Percentiles rank a stretch among this genome's conserved stretches.
Evolutionary conservation across 495 filamentous ascomycete species (phyloP).

Genomic region (Hypomontagnella submonticulosa): DNA sequence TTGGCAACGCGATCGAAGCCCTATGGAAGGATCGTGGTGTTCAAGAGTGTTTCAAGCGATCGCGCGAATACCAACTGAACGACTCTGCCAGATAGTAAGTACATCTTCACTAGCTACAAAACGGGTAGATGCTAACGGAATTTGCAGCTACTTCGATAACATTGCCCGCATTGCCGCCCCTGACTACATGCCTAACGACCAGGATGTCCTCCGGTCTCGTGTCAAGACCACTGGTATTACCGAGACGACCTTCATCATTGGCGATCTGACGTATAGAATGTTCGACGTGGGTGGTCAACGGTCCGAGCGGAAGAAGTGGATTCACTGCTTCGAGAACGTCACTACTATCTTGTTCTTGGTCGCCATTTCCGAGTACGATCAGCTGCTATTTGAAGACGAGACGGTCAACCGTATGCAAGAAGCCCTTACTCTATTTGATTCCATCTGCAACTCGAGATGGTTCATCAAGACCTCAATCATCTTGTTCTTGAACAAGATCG

Average conservation of each 20-base stretch:
- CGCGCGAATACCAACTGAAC: conserved; percentile 96
- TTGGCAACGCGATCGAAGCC: conserved; percentile 90
- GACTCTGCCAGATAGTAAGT: conserved; percentile 98
- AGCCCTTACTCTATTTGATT: conserved; percentile 96
- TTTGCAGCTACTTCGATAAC: conserved; percentile 90
- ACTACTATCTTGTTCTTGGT: conserved; percentile 98
- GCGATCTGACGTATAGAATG: conserved; percentile 98
- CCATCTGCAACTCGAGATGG: conserved; percentile 99
- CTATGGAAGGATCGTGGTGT: conserved; percentile 96
- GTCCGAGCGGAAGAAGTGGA: conserved; percentile 99
- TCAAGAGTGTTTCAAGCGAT: conserved; percentile 94
- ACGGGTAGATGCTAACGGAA: conserved; percentile 48
- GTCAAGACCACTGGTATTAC: conserved; percentile 99
- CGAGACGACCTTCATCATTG: conserved; percentile 98
- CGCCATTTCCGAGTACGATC: conserved; percentile 99
- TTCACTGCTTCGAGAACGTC: conserved; percentile 99
- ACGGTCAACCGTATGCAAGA: conserved; percentile 99
- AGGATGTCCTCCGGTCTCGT: conserved; percentile 96
- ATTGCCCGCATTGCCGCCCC: conserved; percentile 90
- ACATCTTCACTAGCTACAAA: neutral
- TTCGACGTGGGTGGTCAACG: conserved; percentile 99
- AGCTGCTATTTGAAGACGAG: conserved; percentile 95
- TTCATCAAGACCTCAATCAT: conserved; percentile 99
- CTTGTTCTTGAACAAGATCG: conserved; percentile 99
- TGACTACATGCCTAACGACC: conserved; percentile 96